Conservation (phyloP, 768 basidiomycete genomes). For the Coprinellus micaceus region DNA sequence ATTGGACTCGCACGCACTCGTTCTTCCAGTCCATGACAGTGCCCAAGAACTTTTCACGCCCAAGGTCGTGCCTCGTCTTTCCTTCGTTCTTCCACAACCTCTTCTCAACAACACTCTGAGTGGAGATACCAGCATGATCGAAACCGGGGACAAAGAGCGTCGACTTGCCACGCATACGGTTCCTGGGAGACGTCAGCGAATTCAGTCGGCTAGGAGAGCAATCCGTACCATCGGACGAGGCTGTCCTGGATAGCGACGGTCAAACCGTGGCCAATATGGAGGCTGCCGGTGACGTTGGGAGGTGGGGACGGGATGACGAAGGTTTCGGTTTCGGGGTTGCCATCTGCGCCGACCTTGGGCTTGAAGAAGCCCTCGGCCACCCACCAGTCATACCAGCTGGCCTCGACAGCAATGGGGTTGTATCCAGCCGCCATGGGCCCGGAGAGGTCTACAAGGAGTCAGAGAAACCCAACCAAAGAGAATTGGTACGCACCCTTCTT, state of each 20-base stretch:
- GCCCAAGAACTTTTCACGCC: constrained; percentile 85
- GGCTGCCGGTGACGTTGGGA: constrained; percentile 92
- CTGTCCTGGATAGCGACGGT: constrained; percentile 90
- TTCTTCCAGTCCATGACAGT: constrained; percentile 97
- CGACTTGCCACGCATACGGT: constrained; percentile 93
- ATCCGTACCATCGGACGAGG: constrained; percentile 83
- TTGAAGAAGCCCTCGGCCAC: constrained; percentile 84
- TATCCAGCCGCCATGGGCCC: constrained; percentile 89
- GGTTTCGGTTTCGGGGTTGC: constrained; percentile 43
- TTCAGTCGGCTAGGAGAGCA: constrained; percentile 19
- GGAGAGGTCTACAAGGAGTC: constrained; percentile 59
- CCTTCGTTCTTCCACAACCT: constrained; percentile 80
- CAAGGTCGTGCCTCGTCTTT: constrained; percentile 88
- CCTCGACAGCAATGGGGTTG: constrained; percentile 91
- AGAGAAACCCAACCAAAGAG: not conserved
- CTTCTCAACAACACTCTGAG: constrained; percentile 96
- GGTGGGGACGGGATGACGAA: constrained; percentile 92
- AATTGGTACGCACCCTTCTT: constrained; percentile 73
- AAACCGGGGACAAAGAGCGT: constrained; percentile 91
- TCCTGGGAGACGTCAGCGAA: constrained; percentile 46
- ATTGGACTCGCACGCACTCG: constrained; percentile 54
- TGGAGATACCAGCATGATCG: constrained; percentile 98
- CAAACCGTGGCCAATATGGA: constrained; percentile 94
- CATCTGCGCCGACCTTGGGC: constrained; percentile 50
- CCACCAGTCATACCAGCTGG: constrained; percentile 99